phyloP scores from a whole-genome alignment of 176 grass and related monocot species.

The Aegilops bicornis region DNA sequence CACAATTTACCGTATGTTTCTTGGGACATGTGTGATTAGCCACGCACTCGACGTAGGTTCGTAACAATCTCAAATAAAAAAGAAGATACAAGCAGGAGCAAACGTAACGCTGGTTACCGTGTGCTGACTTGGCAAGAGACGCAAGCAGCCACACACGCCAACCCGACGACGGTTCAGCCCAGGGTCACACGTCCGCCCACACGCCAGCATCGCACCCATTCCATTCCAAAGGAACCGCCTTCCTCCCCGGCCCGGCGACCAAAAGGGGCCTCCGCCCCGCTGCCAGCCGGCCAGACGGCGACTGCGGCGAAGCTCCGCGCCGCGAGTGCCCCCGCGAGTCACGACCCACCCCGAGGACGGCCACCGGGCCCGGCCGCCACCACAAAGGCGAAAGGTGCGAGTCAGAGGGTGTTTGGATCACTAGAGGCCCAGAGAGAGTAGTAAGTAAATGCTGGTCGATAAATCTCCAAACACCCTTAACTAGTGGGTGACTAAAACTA shows the following conservation, averaged over 20 bases:
- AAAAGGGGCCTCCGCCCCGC: neutral
- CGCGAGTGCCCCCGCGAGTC: too few relatives aligned
- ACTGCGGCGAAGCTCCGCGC: neutral
- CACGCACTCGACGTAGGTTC: too few relatives aligned
- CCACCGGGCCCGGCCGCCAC: neutral
- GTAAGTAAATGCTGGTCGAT: too few relatives aligned
- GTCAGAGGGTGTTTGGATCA: too few relatives aligned
- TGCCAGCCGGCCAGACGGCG: neutral
- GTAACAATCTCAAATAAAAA: too few relatives aligned
- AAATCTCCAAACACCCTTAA: too few relatives aligned
- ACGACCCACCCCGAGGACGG: too few relatives aligned
- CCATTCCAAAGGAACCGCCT: neutral
- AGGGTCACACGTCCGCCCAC: neutral
- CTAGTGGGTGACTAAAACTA: too few relatives aligned
- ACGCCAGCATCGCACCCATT: conserved; percentile 22
- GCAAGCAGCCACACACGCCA: neutral
- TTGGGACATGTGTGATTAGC: neutral
- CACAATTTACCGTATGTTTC: neutral
- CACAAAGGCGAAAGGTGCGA: neutral
- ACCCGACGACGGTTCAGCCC: neutral
- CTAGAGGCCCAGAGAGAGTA: too few relatives aligned
- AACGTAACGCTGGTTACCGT: neutral
- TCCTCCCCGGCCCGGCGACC: neutral
- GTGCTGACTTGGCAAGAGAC: neutral
- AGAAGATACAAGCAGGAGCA: too few relatives aligned